Evolutionary conservation across 1,139 yeast genomes (phyloP).

Genomic region (Arxiozyma slooffiae): DNA sequence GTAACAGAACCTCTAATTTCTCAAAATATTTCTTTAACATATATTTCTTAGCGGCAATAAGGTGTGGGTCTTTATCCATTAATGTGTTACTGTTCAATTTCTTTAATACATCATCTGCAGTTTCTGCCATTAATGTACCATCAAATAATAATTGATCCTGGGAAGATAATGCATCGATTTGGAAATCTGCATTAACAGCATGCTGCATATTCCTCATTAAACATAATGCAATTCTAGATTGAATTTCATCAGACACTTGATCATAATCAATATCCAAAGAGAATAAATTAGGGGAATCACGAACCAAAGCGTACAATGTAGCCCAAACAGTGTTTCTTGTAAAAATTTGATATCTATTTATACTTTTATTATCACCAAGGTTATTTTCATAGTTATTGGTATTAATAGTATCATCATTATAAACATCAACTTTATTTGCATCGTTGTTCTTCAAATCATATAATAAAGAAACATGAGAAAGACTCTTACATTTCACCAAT

Average conservation of each 20-base stretch:
- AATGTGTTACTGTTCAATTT: conserved; percentile 22
- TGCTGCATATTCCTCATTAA: conserved; percentile 76
- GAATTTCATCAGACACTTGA: conserved; percentile 55
- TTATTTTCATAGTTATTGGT: not conserved
- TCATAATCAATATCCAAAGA: conserved; percentile 68
- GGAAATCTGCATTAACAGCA: conserved; percentile 39
- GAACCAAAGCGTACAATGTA: conserved; percentile 61
- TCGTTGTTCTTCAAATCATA: conserved; percentile 23
- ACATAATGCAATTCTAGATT: conserved; percentile 70
- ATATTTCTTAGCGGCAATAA: conserved; percentile 33
- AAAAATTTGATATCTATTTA: conserved; percentile 27
- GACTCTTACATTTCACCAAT: conserved; percentile 54
- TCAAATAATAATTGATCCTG: conserved; percentile 45
- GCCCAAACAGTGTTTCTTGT: conserved; percentile 35
- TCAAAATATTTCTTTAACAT: conserved; percentile 40
- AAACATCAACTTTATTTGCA: conserved; percentile 28
- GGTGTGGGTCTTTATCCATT: conserved; percentile 14
- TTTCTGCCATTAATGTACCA: conserved; percentile 51
- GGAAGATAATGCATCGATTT: conserved; percentile 26
- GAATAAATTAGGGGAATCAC: conserved; percentile 52
- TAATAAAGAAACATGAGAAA: conserved; percentile 67
- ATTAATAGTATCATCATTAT: not conserved
- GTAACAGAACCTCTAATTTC: conserved; percentile 44
- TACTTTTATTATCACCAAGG: not conserved
- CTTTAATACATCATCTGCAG: conserved; percentile 51